Conservation (phyloP, 192 early-diverging fungal genomes). For the Spizellomyces punctatus region DNA sequence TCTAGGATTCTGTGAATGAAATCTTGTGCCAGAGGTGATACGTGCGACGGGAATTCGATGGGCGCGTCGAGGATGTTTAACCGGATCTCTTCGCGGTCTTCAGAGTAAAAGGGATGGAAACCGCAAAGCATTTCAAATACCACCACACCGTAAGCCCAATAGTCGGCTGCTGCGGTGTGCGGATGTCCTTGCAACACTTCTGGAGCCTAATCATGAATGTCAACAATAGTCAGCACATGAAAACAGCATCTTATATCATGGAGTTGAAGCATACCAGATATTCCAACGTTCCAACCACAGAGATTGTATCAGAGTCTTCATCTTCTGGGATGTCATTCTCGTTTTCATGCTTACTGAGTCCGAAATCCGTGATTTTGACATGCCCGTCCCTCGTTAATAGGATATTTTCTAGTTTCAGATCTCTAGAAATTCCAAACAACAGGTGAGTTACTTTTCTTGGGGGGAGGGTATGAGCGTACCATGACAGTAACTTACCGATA, state of each 20-base stretch:
- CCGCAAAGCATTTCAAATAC: constrained; percentile 60
- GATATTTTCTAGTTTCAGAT: constrained; percentile 63
- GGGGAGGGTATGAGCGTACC: background rate
- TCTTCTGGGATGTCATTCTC: constrained; percentile 18
- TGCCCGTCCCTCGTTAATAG: constrained; percentile 53
- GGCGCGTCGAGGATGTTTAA: constrained; percentile 43
- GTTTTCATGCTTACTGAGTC: constrained; percentile 45
- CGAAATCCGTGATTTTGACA: constrained; percentile 60
- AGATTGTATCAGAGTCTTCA: constrained; percentile 15
- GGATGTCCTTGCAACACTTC: constrained; percentile 52
- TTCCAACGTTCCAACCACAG: constrained; percentile 52
- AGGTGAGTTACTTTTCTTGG: background rate
- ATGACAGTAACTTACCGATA: constrained; percentile 42
- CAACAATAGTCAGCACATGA: too few species aligned
- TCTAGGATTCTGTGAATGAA: constrained; percentile 39
- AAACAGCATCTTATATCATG: background rate
- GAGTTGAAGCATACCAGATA: constrained; percentile 43
- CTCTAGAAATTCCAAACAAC: constrained; percentile 21
- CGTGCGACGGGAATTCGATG: constrained; percentile 43
- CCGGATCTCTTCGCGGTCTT: constrained; percentile 43
- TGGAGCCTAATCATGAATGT: constrained; percentile 37
- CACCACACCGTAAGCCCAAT: constrained; percentile 61
- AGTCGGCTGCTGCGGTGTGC: constrained; percentile 51
- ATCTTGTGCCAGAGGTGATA: constrained; percentile 31
- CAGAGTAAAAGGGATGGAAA: constrained; percentile 55